Evolutionary conservation across 257 asterid genomes (phyloP), one percentile per base, ranked within the genome.

Genomic region (Solanum pennellii): DNA sequence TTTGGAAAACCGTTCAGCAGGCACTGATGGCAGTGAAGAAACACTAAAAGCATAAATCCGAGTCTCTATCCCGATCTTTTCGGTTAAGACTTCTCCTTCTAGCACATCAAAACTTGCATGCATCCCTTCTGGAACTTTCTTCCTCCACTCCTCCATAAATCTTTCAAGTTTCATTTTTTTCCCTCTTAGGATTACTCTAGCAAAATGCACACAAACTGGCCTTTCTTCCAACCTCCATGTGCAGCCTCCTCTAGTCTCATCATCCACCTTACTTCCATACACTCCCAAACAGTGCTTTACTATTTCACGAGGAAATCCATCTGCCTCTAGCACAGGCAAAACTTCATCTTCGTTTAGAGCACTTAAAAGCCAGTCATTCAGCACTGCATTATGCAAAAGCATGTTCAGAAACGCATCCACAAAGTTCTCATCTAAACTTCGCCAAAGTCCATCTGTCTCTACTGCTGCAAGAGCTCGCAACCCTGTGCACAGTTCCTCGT

Each of bases 371-470:
- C 99, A 97, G 88, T 94, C 96, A 56, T 94, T 94, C 76, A 93
- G 80, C 77, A 93, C 88, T 25, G 88, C 45, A 33, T 94, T 90
- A 66, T 94, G 97, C 89, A 94, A 82, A 89, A 97, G 94, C 95
- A 93, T 94, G 93, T 91, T 95, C 16, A 95, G 88, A 82, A 97
- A 87, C 37, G 83, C 88, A 66, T 89, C 93, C 92, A 87, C 93
- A 56, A 93, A 97, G 23, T 89, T 91, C 76, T 94, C 98, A 37
- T 94, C 97, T 86, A 97, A 88, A 83, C 92, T 89, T 35, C 99
- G 94, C 98, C 98, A 97, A 92, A 90, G 94, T 49, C 98, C 99
- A 87, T 94, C 89, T 49, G 95, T 93, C 92, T 95, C 98, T 66
- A 94, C 88, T 10, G 99, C 96, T 11, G 90, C 91, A 72, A 95